phyloP scores from a whole-genome alignment of 2,329 filamentous ascomycete species.

The Alternaria brassicicola region DNA sequence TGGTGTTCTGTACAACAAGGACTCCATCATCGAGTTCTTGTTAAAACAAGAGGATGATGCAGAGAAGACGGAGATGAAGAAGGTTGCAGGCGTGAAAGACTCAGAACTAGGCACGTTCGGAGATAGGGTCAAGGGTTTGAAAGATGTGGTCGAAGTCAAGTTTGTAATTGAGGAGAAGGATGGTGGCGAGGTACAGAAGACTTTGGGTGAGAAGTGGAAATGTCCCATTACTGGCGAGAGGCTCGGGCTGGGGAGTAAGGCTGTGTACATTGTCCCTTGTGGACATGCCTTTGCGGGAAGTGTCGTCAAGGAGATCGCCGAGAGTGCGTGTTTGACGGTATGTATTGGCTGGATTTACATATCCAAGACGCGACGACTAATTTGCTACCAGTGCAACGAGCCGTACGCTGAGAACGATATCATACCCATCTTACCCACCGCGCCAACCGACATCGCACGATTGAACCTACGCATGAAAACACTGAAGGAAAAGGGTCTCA shows the following conservation, averaged over 20 bases:
- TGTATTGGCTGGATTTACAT: constrained; percentile 20
- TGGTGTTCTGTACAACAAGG: constrained; percentile 93
- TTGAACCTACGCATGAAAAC: constrained; percentile 70
- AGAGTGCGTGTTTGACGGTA: constrained; percentile 65
- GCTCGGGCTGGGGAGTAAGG: constrained; percentile 76
- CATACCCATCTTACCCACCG: constrained; percentile 78
- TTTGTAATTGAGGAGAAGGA: constrained; percentile 64
- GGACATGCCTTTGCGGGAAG: constrained; percentile 92
- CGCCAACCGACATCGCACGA: constrained; percentile 71
- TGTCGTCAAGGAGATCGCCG: constrained; percentile 79
- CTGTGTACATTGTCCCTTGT: constrained; percentile 91
- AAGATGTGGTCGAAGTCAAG: constrained; percentile 85
- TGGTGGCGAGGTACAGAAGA: constrained; percentile 47
- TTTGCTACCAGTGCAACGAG: constrained; percentile 68
- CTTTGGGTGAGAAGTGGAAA: constrained; percentile 66
- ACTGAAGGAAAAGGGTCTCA: constrained; percentile 73
- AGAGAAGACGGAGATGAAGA: constrained; percentile 63
- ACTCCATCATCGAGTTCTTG: constrained; percentile 76
- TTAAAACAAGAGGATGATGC: constrained; percentile 62
- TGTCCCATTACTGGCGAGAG: constrained; percentile 90
- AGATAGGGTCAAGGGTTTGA: constrained; percentile 74
- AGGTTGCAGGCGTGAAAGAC: constrained; percentile 51
- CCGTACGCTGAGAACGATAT: constrained; percentile 75
- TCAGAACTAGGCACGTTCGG: constrained; percentile 57
- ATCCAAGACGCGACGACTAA: constrained; percentile 15